phyloP scores from a whole-genome alignment of 169 alveolate genomes.

The Cryptosporidium sp. region DNA sequence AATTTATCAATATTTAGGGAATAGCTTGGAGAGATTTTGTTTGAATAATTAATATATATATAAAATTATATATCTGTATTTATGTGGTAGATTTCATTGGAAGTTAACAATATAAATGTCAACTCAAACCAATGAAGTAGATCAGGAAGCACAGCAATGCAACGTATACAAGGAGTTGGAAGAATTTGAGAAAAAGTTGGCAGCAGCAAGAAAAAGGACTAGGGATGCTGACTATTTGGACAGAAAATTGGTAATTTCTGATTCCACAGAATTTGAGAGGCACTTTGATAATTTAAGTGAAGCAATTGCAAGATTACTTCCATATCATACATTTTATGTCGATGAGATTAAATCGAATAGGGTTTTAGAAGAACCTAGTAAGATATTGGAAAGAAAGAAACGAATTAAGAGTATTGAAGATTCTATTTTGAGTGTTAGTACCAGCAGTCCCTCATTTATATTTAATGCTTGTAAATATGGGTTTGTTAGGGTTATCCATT shows the following conservation, averaged over 20 bases:
- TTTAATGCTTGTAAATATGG: conserved; percentile 67
- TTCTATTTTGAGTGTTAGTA: conserved; percentile 8
- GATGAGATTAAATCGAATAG: conserved; percentile 46
- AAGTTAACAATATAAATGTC: not conserved
- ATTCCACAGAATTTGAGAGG: conserved; percentile 64
- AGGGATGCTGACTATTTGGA: conserved; percentile 64
- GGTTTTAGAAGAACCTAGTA: not conserved
- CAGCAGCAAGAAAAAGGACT: conserved; percentile 47
- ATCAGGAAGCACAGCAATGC: not conserved
- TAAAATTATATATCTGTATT: not conserved
- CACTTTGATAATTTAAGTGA: conserved; percentile 66
- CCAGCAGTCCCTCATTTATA: conserved; percentile 22
- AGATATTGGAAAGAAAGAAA: conserved; percentile 22
- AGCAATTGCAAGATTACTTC: conserved; percentile 55
- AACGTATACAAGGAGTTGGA: conserved; percentile 15
- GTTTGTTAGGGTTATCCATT: conserved; percentile 20
- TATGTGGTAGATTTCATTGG: not conserved
- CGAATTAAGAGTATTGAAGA: conserved; percentile 37
- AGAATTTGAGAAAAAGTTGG: conserved; percentile 34
- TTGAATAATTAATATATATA: too few relatives aligned
- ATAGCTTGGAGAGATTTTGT: too few relatives aligned
- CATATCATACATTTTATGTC: conserved; percentile 60
- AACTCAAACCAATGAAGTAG: not conserved
- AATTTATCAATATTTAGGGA: too few relatives aligned
- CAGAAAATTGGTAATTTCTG: conserved; percentile 61